Percentiles rank a stretch among this genome's conserved stretches.
phyloP scores from a whole-genome alignment of 345 rosid genomes.

The Gossypium stocksii region DNA sequence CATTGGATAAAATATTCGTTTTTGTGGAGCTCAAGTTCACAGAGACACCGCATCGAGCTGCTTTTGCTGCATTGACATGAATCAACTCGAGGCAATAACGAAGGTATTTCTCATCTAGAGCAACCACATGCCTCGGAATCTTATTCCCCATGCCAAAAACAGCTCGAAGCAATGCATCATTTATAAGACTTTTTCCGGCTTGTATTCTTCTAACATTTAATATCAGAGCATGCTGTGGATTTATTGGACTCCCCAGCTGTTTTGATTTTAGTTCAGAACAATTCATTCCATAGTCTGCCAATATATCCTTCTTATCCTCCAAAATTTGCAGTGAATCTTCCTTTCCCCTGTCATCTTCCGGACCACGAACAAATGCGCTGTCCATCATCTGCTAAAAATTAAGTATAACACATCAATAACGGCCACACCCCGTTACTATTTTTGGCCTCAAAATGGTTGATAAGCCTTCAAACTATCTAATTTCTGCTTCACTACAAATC shows the following conservation, averaged over 20 bases:
- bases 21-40: conserved; percentile 33
- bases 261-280: conserved; percentile 26
- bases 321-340: conserved; percentile 36
- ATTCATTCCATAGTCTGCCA: conserved; percentile 17
- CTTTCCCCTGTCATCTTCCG: conserved; percentile 35
- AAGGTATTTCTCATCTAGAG: conserved; percentile 70
- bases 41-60: conserved; percentile 39
- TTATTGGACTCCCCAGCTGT: conserved; percentile 36
- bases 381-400: conserved; percentile 43
- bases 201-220: conserved; percentile 50
- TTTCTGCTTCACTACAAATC: conserved; percentile 25
- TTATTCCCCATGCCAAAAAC: conserved; percentile 40
- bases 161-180: conserved; percentile 42
- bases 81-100: conserved; percentile 67
- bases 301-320: conserved; percentile 23
- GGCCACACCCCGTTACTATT: conserved; percentile 23
- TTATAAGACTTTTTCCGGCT: conserved; percentile 39
- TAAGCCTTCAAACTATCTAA: conserved; percentile 12
- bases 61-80: conserved; percentile 48
- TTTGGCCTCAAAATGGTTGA: conserved; percentile 18
- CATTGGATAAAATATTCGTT: conserved; percentile 33
- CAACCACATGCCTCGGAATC: conserved; percentile 70
- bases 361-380: conserved; percentile 27
- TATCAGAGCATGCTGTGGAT: conserved; percentile 34
- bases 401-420: conserved; percentile 13